A percentile compares a stretch with the other conserved stretches of the same genome.
These are phyloP conservation scores for Raffaelea deltoideospora DNA, from an alignment of 2,329 filamentous ascomycete genomes.

Conservation along the genomic window DNA sequence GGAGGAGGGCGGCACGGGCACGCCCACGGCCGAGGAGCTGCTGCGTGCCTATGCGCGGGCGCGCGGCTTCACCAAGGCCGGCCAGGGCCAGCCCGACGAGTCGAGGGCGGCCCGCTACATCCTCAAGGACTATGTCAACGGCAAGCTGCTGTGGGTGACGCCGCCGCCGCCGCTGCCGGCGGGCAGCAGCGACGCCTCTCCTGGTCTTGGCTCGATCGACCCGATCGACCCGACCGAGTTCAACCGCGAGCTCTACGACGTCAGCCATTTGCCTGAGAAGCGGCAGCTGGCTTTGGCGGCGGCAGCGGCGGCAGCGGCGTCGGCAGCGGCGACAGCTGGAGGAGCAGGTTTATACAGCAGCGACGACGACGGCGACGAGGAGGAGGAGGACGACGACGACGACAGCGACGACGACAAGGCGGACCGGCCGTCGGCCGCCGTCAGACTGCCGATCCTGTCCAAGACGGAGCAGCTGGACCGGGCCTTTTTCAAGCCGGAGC, in stretches of 20 bases:
- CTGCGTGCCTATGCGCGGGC: constrained; percentile 76
- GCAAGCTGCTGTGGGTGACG: constrained; percentile 83
- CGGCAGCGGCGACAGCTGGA: not conserved
- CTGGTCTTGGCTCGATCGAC: not conserved
- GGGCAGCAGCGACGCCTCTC: not conserved
- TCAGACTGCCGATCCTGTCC: constrained; percentile 11
- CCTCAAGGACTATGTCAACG: constrained; percentile 94
- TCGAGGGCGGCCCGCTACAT: constrained; percentile 79
- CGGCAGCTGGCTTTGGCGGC: constrained; percentile 50
- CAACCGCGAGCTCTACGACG: constrained; percentile 80
- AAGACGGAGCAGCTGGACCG: constrained; percentile 72
- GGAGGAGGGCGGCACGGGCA: constrained; percentile 86
- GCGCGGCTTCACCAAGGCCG: constrained; percentile 78
- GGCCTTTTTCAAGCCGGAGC: constrained; percentile 63
- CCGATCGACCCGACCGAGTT: constrained; percentile 56
- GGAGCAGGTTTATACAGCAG: too few species aligned
- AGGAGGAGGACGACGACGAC: not conserved
- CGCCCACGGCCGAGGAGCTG: constrained; percentile 72
- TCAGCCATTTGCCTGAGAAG: constrained; percentile 66
- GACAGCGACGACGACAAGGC: constrained; percentile 17
- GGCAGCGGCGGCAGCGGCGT: constrained; percentile 16
- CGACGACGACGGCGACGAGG: not conserved
- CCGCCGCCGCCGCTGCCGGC: constrained; percentile 47
- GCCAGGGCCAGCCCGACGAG: constrained; percentile 83
- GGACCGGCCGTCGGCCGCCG: not conserved